Conservation (phyloP, 768 basidiomycete species). For the Mycena galopus region DNA sequence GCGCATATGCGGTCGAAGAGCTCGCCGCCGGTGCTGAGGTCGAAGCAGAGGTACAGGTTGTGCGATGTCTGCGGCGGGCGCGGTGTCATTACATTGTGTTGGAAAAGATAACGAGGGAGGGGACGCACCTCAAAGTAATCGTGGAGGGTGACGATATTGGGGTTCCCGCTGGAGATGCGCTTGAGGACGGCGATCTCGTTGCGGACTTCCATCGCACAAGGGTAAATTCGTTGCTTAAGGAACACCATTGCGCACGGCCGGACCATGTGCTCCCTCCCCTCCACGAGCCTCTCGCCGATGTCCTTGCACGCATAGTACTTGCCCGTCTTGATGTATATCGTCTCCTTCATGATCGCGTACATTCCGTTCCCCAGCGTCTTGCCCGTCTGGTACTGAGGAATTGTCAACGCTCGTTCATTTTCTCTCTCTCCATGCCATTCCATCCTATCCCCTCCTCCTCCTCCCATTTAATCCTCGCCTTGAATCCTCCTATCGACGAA, state of each 20-base stretch:
- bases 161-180: conserved; percentile 89
- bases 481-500: neutral
- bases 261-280: conserved; percentile 99
- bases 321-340: conserved; percentile 90
- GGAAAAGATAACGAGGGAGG: neutral
- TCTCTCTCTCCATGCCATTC: too few species aligned
- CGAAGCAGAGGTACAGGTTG: conserved; percentile 95
- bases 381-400: conserved; percentile 86
- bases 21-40: conserved; percentile 97
- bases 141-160: conserved; percentile 92
- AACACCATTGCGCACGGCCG: too few species aligned
- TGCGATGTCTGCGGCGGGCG: too few species aligned
- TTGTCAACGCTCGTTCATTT: neutral
- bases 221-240: too few species aligned
- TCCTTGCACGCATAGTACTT: conserved; percentile 99
- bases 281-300: conserved; percentile 99
- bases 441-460: too few species aligned
- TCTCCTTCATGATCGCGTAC: conserved; percentile 96
- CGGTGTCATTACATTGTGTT: conserved; percentile 42
- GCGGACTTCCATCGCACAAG: too few species aligned
- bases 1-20: conserved; percentile 99
- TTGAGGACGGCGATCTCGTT: conserved; percentile 98
- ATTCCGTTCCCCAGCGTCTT: conserved; percentile 92
- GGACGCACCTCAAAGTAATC: conserved; percentile 92
- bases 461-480: neutral